Evolutionary conservation across 768 basidiomycete species (phyloP), one percentile per base, ranked within the genome.

Genomic region (Collybia mongolica): DNA sequence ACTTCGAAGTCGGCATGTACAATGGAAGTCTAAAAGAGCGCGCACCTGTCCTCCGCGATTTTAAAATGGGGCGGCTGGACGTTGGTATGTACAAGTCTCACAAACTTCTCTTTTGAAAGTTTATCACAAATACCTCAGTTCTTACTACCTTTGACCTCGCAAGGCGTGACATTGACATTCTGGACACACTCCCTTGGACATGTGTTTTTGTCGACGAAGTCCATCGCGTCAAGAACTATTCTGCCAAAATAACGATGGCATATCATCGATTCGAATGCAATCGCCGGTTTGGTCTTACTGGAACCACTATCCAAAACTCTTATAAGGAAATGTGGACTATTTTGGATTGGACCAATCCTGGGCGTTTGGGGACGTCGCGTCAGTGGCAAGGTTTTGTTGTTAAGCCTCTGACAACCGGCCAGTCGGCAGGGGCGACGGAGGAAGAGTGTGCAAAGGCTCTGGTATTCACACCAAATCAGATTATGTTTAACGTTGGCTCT

Each of bases 281-380:
- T 23, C 65, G 72, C 14, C 85, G 95, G 2, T 93, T 96, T 58
- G 96, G 93, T 0, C 72, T 98, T 39, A 97, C 94, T 0, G 93
- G 90, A 17, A 84, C 88, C 14, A 73, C 79, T 23, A 75, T 77
- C 29, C 96, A 98, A 61, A 99, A 98, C 58, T 81, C 84, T 0
- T 94, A 95, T 61, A 78, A 81, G 38, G 96, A 98, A 64, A 73
- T 98, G 57, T 95, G 93, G 89, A 90, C 91, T 1, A 84, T 99
- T 28, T 69, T 98, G 26, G 84, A 96, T 61, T 98, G 93, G 89
- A 87, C 88, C n/a, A 88, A 86, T 53, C 93, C 93, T 0, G 90
- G 86, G 0, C 71, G 72, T 20, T 65, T 96, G 7, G 96, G 95
- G 0, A 84, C 81, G 0, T 62, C 70, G 22, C 75, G 74, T 26